A percentile compares a stretch with the other conserved stretches of the same genome.
phyloP scores from a whole-genome alignment of 2,329 filamentous ascomycete species.

The Fusarium hostae region DNA sequence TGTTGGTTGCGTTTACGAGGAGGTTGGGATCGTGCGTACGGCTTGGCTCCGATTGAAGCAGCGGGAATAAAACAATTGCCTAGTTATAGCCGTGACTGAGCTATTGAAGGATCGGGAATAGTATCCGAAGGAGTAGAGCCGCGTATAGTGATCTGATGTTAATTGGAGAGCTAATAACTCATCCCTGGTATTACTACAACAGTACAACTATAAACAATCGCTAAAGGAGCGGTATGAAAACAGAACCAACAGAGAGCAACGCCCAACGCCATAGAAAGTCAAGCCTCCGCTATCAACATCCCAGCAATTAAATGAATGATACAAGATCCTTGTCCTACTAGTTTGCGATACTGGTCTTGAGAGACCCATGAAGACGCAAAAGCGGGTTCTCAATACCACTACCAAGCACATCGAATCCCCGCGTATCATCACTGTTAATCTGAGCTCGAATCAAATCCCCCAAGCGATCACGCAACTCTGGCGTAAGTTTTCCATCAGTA shows the following conservation, averaged over 20 bases:
- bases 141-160: background rate
- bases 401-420: background rate
- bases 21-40: background rate
- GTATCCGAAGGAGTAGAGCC: background rate
- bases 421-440: background rate
- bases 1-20: background rate
- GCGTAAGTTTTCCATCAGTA: background rate
- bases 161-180: background rate
- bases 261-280: background rate
- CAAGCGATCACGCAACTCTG: background rate
- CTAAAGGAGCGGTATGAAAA: background rate
- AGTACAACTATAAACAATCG: background rate
- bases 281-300: background rate
- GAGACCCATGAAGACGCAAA: background rate
- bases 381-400: constrained; percentile 11
- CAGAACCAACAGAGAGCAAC: background rate
- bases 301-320: background rate
- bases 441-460: background rate
- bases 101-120: background rate
- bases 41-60: background rate
- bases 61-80: background rate
- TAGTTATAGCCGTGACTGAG: background rate
- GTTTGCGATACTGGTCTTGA: background rate
- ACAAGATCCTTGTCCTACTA: background rate
- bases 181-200: background rate